Evolutionary conservation across 1,284 basidiomycete genomes (phyloP), one percentile per base, ranked within the genome.

Genomic region (Tetrapyrgos nigripes): DNA sequence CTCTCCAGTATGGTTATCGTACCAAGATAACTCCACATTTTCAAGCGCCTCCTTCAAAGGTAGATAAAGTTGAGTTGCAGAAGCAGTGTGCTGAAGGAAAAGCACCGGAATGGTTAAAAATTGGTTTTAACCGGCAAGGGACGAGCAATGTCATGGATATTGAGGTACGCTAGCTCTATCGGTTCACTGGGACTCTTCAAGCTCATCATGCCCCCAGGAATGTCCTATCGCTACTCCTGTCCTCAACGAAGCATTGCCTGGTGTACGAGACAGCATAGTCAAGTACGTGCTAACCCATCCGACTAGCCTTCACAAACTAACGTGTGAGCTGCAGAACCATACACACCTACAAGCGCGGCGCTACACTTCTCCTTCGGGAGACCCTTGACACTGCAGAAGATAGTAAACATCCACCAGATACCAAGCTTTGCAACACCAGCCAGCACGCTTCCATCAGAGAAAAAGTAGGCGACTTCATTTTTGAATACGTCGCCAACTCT

Each of bases 21-120:
- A 99, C 97, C 1, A 99, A 99, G 77, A 89, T 99, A 49, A 98
- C 97, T 0, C 97, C 97, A 0, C 97, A 99, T 73, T 99, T 98
- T 66, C 92, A 97, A 46, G 84, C 90, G 0, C 88, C 94, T 1
- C 88, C 94, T 1, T 86, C 87, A 0, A 89, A 85, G 68, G 71
- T 74, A 57, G 74, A 79, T 50, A 76, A 81, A 67, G 70, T 73
- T 68, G 62, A 71, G 55, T 67, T 70, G 27, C 54, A 72, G 48
- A 60, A 64, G 31, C 62, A 62, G 44, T 67, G 73, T 21, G 64
- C 69, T 43, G 64, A 68, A 2, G 66, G 73, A 31, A 67, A 67
- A 24, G 67, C 73, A 55, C 88, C 82, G 27, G 79, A 83, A 29
- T 90, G 89, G 82, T 73, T 96, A 21, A 86, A 87, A 31, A 96